Evolutionary conservation across 257 asterid species (phyloP), one percentile per base, ranked within the genome.

Genomic region (Solanum piurae): DNA sequence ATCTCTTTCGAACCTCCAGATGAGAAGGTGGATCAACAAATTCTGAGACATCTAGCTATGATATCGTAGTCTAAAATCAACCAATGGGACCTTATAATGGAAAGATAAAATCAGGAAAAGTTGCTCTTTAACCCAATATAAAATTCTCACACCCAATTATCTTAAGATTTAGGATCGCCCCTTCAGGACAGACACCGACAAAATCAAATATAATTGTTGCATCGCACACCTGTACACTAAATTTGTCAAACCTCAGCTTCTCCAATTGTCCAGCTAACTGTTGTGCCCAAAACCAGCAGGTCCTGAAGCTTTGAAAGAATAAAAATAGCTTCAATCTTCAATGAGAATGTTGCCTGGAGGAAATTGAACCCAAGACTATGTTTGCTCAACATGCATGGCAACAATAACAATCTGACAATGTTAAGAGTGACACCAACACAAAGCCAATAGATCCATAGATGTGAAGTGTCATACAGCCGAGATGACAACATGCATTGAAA

Each of bases 221-320:
- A 74, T 33, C 77, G 58, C 60, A 44, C 85, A 44, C 88, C 89
- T 91, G 88, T 89, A 89, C 91, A 89, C 85, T 87, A 89, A 79
- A 88, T 40, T 85, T 64, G 83, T 44, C 83, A 64, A 87, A 52
- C 77, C 74, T 79, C 84, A 69, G 83, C 86, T 68, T 72, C 84
- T 66, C 89, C 86, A 36, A 34, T 86, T 89, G 29, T 40, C 74
- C 40, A 31, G 69, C 34, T 18, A 82, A 82, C 69, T 49, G 69
- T 7, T 29, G 71, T 20, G 44, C 1, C 71, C 69, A 82, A 82
- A 82, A 49, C 86, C 86, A 49, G 68, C 86, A 80, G 40, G 40
- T 44, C 34, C 34, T 2, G 86, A 82, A 82, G 86, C 71, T 82
- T 82, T 33, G 44, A 29, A 49, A 80, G 66, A 44, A 80, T 80